Percentiles rank a stretch among this genome's conserved stretches.
Evolutionary conservation across 768 basidiomycete genomes (phyloP).

Genomic region (Vararia minispora): DNA sequence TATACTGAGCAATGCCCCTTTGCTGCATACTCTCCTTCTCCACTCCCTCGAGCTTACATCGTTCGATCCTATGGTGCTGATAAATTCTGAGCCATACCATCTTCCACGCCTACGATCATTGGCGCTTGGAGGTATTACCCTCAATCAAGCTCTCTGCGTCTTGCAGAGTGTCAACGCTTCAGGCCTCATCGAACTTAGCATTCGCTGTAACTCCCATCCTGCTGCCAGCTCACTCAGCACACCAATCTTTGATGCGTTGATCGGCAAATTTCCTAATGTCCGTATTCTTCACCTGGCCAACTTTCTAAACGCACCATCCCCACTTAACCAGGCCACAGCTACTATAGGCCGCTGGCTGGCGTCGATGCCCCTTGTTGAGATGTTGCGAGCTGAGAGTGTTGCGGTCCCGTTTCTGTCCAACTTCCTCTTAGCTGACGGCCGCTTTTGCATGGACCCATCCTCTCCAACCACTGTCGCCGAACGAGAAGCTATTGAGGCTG

Average conservation of each 20-base stretch:
- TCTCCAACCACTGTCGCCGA: not conserved
- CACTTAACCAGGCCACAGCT: conserved; percentile 15
- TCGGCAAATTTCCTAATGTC: conserved; percentile 38
- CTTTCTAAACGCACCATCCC: conserved; percentile 24
- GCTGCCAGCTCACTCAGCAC: conserved; percentile 48
- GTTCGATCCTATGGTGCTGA: no score
- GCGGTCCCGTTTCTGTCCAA: conserved; percentile 1
- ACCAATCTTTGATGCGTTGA: conserved; percentile 34
- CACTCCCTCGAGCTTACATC: no score
- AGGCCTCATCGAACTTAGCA: conserved; percentile 43
- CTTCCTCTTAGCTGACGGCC: conserved; percentile 4
- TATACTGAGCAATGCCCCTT: conserved; percentile 28
- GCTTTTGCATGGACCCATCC: conserved; percentile 8
- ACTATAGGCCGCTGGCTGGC: conserved; percentile 39
- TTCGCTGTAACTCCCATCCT: no score
- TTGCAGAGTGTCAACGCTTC: conserved; percentile 44
- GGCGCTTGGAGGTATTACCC: conserved; percentile 44
- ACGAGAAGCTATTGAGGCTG: not conserved
- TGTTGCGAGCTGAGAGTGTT: conserved; percentile 13
- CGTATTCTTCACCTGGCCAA: conserved; percentile 42
- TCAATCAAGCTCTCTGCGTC: conserved; percentile 35
- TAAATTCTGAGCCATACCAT: no score
- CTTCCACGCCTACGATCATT: conserved; percentile 42
- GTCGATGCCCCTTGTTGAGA: conserved; percentile 41
- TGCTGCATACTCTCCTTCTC: no score